Base-by-base conservation (phyloP, 768 basidiomycete genomes). In the Strobilomyces confusus region DNA sequence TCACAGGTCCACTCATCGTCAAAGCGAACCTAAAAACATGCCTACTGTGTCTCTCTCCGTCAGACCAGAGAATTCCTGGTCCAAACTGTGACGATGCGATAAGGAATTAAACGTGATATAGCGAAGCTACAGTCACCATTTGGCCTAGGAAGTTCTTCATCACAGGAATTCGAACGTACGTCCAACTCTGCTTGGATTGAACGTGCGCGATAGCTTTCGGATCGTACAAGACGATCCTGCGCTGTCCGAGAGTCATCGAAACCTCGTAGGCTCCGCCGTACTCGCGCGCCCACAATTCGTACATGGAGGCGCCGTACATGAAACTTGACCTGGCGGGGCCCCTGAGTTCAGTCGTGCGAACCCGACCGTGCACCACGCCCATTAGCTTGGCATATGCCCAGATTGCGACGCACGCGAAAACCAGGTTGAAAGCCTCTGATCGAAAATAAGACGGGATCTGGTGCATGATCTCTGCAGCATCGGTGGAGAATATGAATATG, bases 161-260 rank as follows among this genome's bases (percentile, higher is more conserved):
- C 33, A 76, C 46, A 6, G 63, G 67, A 0, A 71, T 72, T 34
- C 75, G 75, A 1, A 73, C 64, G 55, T 84, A 83, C 0, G 67
- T 69, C 13, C 63, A 51, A 1, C 14, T 29, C 5, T 62, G 53
- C 25, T 45, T 60, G 1, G 48, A 22, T 14, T 53, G 22, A 17
- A 60, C 53, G 32, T 62, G 60, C 0, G 56, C 42, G 9, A 62
- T 51, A 3, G 58, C 58, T 44, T 76, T 80, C 5, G 75, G 74
- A 56, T 81, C 80, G 41, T 71, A 68, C 42, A 66, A n/a, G 19
- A 66, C 14, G 30, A 66, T 44, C 20, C 34, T 52, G 8, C 36
- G 49, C 1, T 13, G 14, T 3, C 63, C 58, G 19, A 66, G 32
- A 11, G 58, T 43, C 13, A 55, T 38, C 3, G 64, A 59, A 1